phyloP scores from a whole-genome alignment of 495 filamentous ascomycete genomes.

The Podospora comata region DNA sequence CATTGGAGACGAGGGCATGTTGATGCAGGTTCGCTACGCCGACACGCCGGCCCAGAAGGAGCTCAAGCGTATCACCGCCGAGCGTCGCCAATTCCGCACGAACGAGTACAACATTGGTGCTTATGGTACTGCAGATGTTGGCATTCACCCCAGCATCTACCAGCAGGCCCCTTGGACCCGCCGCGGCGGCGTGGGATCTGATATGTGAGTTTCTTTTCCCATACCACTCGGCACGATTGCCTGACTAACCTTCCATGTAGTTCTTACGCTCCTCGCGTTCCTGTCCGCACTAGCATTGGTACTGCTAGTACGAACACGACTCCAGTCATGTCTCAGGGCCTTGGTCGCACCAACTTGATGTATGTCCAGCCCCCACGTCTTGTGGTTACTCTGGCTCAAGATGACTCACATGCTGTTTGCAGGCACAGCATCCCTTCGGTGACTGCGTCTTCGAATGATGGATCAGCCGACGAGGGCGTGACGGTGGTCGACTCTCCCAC shows the following conservation, averaged over 20 bases:
- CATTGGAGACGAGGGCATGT: conserved; percentile 66
- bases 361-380: conserved; percentile 21
- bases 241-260: conserved; percentile 22
- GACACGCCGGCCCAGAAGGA: conserved; percentile 95
- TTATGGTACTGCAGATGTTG: conserved; percentile 53
- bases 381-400: conserved; percentile 22
- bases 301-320: conserved; percentile 18
- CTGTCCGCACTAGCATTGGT: conserved; percentile 21
- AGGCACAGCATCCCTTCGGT: conserved; percentile 31
- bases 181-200: conserved; percentile 25
- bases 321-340: conserved; percentile 19
- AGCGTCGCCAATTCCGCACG: conserved; percentile 86
- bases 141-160: conserved; percentile 47
- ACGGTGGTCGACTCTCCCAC: conserved; percentile 52
- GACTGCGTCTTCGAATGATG: conserved; percentile 41
- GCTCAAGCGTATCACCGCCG: conserved; percentile 89
- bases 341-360: conserved; percentile 26
- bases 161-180: conserved; percentile 36
- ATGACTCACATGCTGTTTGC: conserved; percentile 17
- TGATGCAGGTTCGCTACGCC: conserved; percentile 91
- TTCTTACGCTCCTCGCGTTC: conserved; percentile 29
- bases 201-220: conserved; percentile 21
- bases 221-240: not conserved
- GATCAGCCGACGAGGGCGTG: conserved; percentile 44
- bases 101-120: conserved; percentile 84